phyloP scores from a whole-genome alignment of 306 rosid genomes.

The Glycine latifolia region DNA sequence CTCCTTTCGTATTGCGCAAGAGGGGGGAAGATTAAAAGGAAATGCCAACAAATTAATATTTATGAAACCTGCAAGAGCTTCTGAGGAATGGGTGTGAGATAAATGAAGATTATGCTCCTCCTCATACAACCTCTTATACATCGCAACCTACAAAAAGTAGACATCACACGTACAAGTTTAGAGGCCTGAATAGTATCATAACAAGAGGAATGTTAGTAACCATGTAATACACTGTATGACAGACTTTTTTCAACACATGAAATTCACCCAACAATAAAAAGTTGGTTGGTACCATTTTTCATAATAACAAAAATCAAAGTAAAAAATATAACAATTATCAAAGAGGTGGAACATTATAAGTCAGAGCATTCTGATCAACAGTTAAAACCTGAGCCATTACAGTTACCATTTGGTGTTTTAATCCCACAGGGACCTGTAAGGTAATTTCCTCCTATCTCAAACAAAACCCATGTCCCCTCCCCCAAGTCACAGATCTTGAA shows the following conservation, averaged over 20 bases:
- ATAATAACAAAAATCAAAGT: neutral
- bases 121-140: constrained; percentile 95
- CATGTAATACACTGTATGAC: too few relatives aligned
- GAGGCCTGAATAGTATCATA: too few relatives aligned
- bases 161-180: neutral
- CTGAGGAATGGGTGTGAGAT: constrained; percentile 56
- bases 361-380: constrained; percentile 1
- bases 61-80: constrained; percentile 67
- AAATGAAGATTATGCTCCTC: constrained; percentile 82
- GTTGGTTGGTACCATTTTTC: neutral
- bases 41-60: constrained; percentile 17
- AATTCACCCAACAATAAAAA: neutral
- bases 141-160: constrained; percentile 68
- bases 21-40: neutral
- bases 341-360: constrained; percentile 5
- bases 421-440: neutral
- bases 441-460: neutral
- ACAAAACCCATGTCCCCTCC: constrained; percentile 1
- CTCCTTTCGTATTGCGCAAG: neutral
- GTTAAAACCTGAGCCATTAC: neutral
- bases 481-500: constrained; percentile 17
- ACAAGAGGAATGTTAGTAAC: neutral
- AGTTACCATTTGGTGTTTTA: too few relatives aligned
- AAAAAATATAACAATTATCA: neutral
- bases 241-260: neutral